Base-by-base conservation (phyloP, 73 alveolate genomes). In the Paramecium biaurelia region DNA sequence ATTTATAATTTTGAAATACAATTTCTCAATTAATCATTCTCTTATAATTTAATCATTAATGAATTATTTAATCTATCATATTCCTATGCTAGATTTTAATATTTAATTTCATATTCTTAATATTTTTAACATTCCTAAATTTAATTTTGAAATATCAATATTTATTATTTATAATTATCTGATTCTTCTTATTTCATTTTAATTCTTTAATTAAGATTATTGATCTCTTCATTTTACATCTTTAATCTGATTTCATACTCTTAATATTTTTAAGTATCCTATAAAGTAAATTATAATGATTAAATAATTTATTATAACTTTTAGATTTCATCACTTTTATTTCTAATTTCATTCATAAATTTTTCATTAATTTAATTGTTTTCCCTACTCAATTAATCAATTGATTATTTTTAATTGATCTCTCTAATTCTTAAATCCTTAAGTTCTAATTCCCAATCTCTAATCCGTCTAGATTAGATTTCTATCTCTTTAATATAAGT, bases 21-120 rank as follows among this genome's bases (percentile, higher is more conserved):
- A 34, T 23, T 34, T 21, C 87, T 74, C 23, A 74, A 74, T 37
- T 74, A 7, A n/a, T 74, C 87, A 74, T 74, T 74, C 24, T 74
- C 87, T 37, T 28, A 34, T 74, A 74, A n/a, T 41, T 74, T 74
- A 6, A 74, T 74, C n/a, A 32, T 37, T 74, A 74, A 35, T 5
- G 87, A 74, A 74, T 74, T 74, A 41, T 74, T 74, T 12, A 74
- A 14, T 74, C 87, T 74, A 37, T 74, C 87, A 74, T 74, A 37
- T 32, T 74, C 87, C n/a, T 74, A 74, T 5, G 59, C 67, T 20
- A 74, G 12, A 37, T 24, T 74, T 37, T 34, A 37, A 41, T 74
- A 74, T 74, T 74, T 74, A 3, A 41, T 41, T 41, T 74, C 87
- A 34, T 74, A 74, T 21, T 74, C 87, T 21, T 20, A 2, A 20